Conservation (phyloP, 441 rosid genomes). For the Capsella rubella region DNA sequence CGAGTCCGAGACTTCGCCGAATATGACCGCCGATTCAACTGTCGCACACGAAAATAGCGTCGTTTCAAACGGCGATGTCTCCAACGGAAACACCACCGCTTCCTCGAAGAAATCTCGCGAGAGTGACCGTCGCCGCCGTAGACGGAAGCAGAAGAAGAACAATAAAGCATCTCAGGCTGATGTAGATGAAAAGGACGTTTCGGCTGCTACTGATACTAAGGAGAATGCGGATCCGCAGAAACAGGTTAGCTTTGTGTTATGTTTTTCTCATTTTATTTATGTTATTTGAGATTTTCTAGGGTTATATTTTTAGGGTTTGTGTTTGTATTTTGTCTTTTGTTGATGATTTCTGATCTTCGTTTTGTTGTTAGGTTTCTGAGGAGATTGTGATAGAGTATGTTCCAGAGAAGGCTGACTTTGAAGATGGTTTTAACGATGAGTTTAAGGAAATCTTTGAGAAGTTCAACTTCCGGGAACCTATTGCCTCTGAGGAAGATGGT, state of each 20-base stretch:
- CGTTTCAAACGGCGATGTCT: slow-evolving; percentile 59
- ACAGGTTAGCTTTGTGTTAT: slow-evolving; percentile 50
- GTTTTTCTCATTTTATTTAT: not conserved
- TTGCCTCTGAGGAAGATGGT: slow-evolving; percentile 68
- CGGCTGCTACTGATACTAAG: slow-evolving; percentile 52
- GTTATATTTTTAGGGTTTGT: slow-evolving; percentile 39
- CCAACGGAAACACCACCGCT: slow-evolving; percentile 42
- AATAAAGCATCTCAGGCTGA: slow-evolving; percentile 48
- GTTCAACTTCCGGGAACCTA: slow-evolving; percentile 64
- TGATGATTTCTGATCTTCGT: slow-evolving; percentile 6
- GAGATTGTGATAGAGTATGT: slow-evolving; percentile 86
- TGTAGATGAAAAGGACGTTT: slow-evolving; percentile 51
- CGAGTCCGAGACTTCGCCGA: not conserved
- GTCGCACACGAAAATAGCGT: slow-evolving; percentile 53
- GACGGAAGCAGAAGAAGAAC: slow-evolving; percentile 98
- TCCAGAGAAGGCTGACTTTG: slow-evolving; percentile 85
- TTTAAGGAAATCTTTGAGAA: slow-evolving; percentile 85
- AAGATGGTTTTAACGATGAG: slow-evolving; percentile 81
- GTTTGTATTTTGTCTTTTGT: not conserved
- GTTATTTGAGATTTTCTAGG: slow-evolving; percentile 42
- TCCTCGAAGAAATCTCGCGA: slow-evolving; percentile 70
- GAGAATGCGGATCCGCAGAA: slow-evolving; percentile 62
- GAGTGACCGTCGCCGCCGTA: slow-evolving; percentile 89
- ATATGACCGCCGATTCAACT: slow-evolving; percentile 61
- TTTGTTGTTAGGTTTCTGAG: slow-evolving; percentile 57